Percentiles rank a stretch among this genome's conserved stretches.
phyloP scores from a whole-genome alignment of 1,284 basidiomycete species.

The Hemileia vastatrix region DNA sequence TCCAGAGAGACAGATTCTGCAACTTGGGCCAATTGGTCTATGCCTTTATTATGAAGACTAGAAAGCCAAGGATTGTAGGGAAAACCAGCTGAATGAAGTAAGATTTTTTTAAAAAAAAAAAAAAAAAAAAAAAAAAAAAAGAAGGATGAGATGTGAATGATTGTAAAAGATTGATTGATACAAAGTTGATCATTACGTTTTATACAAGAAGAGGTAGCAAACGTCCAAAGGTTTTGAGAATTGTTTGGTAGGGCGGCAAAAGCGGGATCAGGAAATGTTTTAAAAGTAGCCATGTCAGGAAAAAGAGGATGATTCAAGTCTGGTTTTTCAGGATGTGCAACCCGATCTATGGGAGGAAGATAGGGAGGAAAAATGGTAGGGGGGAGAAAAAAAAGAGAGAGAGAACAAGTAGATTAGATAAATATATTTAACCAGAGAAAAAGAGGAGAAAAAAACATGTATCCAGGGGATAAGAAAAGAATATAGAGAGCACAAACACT shows the following conservation, averaged over 20 bases:
- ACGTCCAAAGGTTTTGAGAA: slow-evolving; percentile 4
- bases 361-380: slow-evolving; percentile 15
- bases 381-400: not conserved
- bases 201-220: slow-evolving; percentile 19
- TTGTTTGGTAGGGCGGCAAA: slow-evolving; percentile 1
- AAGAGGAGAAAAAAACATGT: not conserved
- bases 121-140: not conserved
- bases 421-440: not conserved
- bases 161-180: too few relatives aligned
- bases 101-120: not conserved
- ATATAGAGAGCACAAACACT: slow-evolving; percentile 7
- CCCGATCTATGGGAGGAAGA: not conserved
- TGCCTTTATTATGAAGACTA: slow-evolving; percentile 15
- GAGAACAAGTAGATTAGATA: not conserved
- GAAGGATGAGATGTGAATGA: too few relatives aligned
- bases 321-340: too few relatives aligned
- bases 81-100: slow-evolving; percentile 13
- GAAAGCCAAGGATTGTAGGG: slow-evolving; percentile 18
- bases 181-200: too few relatives aligned
- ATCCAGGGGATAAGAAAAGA: not conserved
- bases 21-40: slow-evolving; percentile 10
- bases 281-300: slow-evolving; percentile 19
- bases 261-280: slow-evolving; percentile 26
- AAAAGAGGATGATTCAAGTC: slow-evolving; percentile 25
- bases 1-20: slow-evolving; percentile 1